Conservation (phyloP, 1,284 basidiomycete genomes). For the Papiliotrema nemorosa region DNA sequence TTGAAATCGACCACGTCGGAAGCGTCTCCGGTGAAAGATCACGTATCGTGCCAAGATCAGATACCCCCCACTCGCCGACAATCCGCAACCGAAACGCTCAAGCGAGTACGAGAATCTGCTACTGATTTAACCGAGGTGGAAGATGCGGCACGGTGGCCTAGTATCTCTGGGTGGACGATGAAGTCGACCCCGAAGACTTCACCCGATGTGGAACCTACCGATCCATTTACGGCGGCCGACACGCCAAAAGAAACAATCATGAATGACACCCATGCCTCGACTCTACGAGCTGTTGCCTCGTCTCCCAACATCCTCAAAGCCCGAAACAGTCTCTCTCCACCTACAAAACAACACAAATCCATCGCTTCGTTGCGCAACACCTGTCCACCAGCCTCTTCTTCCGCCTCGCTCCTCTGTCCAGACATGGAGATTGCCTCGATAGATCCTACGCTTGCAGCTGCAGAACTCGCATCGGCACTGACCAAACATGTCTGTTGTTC, state of each 20-base stretch:
- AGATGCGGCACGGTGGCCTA: slow-evolving; percentile 6
- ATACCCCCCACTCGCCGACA: too few species aligned
- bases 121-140: neutral
- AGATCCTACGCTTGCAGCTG: slow-evolving; percentile 38
- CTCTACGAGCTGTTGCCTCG: slow-evolving; percentile 27
- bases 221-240: neutral
- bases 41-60: too few species aligned
- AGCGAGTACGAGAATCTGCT: neutral
- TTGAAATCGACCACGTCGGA: neutral
- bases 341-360: neutral
- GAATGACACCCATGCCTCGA: neutral
- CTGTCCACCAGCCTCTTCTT: slow-evolving; percentile 6
- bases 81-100: neutral
- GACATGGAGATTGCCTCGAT: slow-evolving; percentile 26
- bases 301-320: slow-evolving; percentile 21
- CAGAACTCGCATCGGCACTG: slow-evolving; percentile 34
- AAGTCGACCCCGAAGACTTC: neutral
- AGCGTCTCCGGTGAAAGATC: neutral
- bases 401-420: slow-evolving; percentile 1
- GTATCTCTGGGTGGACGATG: slow-evolving; percentile 7
- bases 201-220: neutral
- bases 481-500: slow-evolving; percentile 41
- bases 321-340: neutral
- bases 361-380: neutral
- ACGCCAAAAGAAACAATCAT: neutral